phyloP scores from a whole-genome alignment of 257 asterid genomes.

The Nicotiana sylvestris region DNA sequence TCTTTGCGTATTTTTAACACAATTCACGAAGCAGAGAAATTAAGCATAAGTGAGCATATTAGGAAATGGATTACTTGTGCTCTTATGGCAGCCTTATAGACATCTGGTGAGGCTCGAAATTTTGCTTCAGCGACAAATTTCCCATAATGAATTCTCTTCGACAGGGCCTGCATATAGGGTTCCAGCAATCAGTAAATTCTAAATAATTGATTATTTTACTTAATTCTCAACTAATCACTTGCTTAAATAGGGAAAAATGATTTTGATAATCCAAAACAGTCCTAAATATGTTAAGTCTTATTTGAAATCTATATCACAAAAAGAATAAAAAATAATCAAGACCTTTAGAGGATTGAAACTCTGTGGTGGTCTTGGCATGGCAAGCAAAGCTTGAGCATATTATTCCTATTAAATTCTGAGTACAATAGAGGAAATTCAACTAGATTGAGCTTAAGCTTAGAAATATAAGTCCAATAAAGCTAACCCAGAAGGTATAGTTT shows the following conservation, averaged over 20 bases:
- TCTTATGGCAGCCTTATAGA: conserved; percentile 56
- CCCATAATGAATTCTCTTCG: conserved; percentile 94
- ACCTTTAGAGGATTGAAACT: neutral
- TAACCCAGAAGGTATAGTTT: too few relatives aligned
- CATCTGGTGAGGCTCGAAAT: conserved; percentile 66
- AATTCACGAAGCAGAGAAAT: neutral
- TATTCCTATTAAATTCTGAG: neutral
- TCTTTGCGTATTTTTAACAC: neutral
- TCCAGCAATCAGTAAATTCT: neutral
- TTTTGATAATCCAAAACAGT: neutral
- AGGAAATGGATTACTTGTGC: conserved; percentile 45
- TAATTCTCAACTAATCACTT: neutral
- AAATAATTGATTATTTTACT: too few relatives aligned
- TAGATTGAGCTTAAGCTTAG: too few relatives aligned
- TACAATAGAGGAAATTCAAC: neutral
- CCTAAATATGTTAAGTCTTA: neutral
- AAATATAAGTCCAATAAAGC: too few relatives aligned
- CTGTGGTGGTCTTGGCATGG: neutral
- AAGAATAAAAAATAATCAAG: too few relatives aligned
- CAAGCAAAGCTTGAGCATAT: neutral
- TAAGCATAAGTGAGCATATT: neutral
- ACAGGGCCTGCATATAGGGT: conserved; percentile 45
- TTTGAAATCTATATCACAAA: too few relatives aligned
- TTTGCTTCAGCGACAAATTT: conserved; percentile 98
- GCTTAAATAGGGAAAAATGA: neutral